Percentiles rank a stretch among this genome's conserved stretches.
Evolutionary conservation across 495 filamentous ascomycete genomes (phyloP).

Genomic region (Penicillium paradoxum): DNA sequence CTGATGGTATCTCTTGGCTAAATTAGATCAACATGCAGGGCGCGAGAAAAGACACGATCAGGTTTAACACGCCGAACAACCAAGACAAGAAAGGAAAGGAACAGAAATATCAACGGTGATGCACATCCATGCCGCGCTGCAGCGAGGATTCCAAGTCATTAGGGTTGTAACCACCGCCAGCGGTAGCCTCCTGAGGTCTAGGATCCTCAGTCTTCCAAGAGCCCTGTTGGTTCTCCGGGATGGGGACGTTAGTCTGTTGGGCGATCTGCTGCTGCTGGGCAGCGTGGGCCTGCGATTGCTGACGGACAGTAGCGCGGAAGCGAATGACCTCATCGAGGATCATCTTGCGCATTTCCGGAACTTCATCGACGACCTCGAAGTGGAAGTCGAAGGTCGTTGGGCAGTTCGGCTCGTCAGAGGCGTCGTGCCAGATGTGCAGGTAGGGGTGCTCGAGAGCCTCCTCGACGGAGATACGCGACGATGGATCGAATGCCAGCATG

Average conservation of each 20-base stretch:
- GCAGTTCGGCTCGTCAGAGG: slow-evolving; percentile 89
- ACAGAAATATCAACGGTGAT: slow-evolving; percentile 18
- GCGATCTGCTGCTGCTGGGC: slow-evolving; percentile 38
- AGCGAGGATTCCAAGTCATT: slow-evolving; percentile 79
- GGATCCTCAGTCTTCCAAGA: slow-evolving; percentile 82
- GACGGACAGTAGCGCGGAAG: slow-evolving; percentile 73
- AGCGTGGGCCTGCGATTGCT: slow-evolving; percentile 49
- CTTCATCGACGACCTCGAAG: slow-evolving; percentile 93
- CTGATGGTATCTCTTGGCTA: slow-evolving; percentile 11
- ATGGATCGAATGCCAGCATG: slow-evolving; percentile 97
- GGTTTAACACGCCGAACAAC: slow-evolving; percentile 5
- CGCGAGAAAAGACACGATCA: slow-evolving; percentile 1
- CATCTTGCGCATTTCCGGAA: slow-evolving; percentile 92
- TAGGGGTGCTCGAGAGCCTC: slow-evolving; percentile 93
- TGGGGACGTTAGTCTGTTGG: slow-evolving; percentile 58
- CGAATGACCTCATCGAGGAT: slow-evolving; percentile 85
- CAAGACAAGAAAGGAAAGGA: not conserved
- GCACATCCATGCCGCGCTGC: slow-evolving; percentile 71
- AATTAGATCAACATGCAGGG: slow-evolving; percentile 13
- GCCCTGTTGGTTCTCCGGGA: slow-evolving; percentile 61
- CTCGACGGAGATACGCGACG: slow-evolving; percentile 85
- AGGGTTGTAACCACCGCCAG: slow-evolving; percentile 38
- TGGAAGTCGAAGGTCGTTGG: slow-evolving; percentile 95
- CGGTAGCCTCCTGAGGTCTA: slow-evolving; percentile 73
- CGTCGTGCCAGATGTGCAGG: slow-evolving; percentile 96